Conservation (phyloP, 1,284 basidiomycete species). For the Sphaerobolus stellatus region DNA sequence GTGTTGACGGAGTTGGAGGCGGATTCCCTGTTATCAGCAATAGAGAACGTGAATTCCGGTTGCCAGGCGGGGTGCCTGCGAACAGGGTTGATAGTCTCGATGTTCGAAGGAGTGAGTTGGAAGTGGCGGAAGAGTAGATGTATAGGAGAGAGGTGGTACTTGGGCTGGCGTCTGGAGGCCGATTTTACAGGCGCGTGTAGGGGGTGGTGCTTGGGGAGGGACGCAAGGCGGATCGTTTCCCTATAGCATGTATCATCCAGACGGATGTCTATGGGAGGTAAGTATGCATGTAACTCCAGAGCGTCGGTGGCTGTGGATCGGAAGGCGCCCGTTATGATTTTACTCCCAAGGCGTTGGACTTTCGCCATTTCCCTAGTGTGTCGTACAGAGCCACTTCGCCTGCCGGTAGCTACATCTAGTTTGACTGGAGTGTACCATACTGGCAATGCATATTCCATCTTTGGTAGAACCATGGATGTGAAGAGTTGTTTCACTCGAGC, state of each 20-base stretch:
- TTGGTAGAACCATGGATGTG: background rate
- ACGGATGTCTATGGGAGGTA: conserved; percentile 28
- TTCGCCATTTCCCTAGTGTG: background rate
- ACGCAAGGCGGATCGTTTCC: background rate
- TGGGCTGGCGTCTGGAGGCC: background rate
- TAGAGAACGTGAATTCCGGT: background rate
- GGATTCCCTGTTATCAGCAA: background rate
- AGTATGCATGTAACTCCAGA: conserved; percentile 7
- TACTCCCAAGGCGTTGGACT: conserved; percentile 6
- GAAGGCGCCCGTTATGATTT: conserved; percentile 6
- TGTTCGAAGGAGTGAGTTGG: background rate
- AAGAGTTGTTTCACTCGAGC: background rate
- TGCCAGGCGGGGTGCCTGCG: background rate
- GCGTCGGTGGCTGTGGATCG: background rate
- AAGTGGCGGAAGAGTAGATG: background rate
- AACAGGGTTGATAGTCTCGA: background rate
- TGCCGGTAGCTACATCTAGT: background rate
- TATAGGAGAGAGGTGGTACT: background rate
- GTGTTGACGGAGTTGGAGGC: background rate
- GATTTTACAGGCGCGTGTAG: background rate
- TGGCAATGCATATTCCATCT: background rate
- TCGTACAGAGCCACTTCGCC: background rate
- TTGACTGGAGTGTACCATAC: background rate
- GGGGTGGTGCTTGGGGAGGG: background rate
- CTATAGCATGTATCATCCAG: conserved; percentile 26